Evolutionary conservation across 768 basidiomycete species (phyloP).

Genomic region (Psilocybe cubensis): DNA sequence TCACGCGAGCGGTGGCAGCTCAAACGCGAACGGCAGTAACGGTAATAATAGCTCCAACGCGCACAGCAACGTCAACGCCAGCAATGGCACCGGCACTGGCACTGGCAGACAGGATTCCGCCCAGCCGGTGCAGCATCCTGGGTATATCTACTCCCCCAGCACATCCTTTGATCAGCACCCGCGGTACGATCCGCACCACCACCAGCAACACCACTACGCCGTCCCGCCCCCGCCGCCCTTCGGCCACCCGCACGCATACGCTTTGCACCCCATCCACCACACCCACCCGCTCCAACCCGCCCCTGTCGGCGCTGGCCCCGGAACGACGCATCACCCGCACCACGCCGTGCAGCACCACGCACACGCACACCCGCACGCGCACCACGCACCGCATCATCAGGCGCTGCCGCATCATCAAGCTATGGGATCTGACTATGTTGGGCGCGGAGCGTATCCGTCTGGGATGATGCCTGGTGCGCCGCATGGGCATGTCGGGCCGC

Average conservation of each 20-base stretch:
- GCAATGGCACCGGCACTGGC: too few species aligned
- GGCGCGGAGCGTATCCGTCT: too few species aligned
- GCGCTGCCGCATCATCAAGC: background rate
- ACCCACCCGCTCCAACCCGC: slow-evolving; percentile 22
- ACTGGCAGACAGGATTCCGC: too few species aligned
- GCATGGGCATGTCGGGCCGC: slow-evolving; percentile 21
- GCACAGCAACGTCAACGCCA: too few species aligned
- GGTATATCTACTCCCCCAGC: background rate
- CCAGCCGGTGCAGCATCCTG: too few species aligned
- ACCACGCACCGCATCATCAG: background rate
- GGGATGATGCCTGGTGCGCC: too few species aligned
- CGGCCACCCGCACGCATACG: slow-evolving; percentile 14
- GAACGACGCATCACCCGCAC: slow-evolving; percentile 24
- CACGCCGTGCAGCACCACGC: background rate
- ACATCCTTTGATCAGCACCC: slow-evolving; percentile 2
- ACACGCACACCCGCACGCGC: background rate
- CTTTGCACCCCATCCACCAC: slow-evolving; percentile 21
- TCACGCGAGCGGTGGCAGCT: too few species aligned
- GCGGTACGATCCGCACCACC: slow-evolving; percentile 6
- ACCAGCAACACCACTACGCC: slow-evolving; percentile 6
- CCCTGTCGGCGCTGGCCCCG: too few species aligned
- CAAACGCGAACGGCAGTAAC: too few species aligned
- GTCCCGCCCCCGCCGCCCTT: slow-evolving; percentile 21
- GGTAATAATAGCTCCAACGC: too few species aligned
- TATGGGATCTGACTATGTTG: slow-evolving; percentile 12